These are phyloP conservation scores for Harrya chromipes DNA, from an alignment of 768 basidiomycete genomes.

Conservation along the genomic window DNA sequence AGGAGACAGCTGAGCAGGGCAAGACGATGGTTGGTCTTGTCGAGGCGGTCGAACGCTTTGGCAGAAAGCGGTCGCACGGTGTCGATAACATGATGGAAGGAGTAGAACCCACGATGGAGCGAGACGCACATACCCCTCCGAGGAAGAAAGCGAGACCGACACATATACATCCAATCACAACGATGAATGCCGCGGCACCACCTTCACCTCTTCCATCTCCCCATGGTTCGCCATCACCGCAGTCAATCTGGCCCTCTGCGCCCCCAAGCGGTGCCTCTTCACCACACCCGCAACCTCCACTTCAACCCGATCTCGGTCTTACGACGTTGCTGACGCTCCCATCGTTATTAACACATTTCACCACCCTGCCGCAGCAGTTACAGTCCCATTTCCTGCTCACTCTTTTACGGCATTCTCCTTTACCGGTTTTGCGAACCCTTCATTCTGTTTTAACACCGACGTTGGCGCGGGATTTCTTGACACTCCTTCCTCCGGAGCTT, in stretches of 20 bases:
- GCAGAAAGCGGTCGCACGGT: slow-evolving; percentile 54
- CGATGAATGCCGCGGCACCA: slow-evolving; percentile 70
- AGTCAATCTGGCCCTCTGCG: slow-evolving; percentile 75
- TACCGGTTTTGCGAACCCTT: slow-evolving; percentile 86
- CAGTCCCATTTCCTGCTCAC: slow-evolving; percentile 95
- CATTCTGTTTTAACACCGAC: slow-evolving; percentile 88
- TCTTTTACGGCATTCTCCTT: slow-evolving; percentile 85
- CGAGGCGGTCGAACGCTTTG: slow-evolving; percentile 84
- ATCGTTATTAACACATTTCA: slow-evolving; percentile 77
- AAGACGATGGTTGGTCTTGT: slow-evolving; percentile 56
- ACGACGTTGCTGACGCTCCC: slow-evolving; percentile 87
- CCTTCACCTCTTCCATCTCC: slow-evolving; percentile 85
- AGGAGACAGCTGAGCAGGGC: slow-evolving; percentile 49
- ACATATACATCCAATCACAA: slow-evolving; percentile 56
- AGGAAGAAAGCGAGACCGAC: slow-evolving; percentile 76
- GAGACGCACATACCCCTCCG: slow-evolving; percentile 48
- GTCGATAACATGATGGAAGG: slow-evolving; percentile 69
- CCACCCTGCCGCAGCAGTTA: slow-evolving; percentile 69
- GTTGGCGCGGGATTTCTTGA: slow-evolving; percentile 91
- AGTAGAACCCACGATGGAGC: slow-evolving; percentile 54
- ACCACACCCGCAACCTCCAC: slow-evolving; percentile 62
- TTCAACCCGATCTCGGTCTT: slow-evolving; percentile 79
- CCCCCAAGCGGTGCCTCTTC: slow-evolving; percentile 78
- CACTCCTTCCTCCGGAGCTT: slow-evolving; percentile 87
- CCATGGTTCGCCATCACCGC: slow-evolving; percentile 77